These are phyloP conservation scores for Dothiorella sarmentorum DNA, from an alignment of 2,329 filamentous ascomycete genomes.

Conservation along the genomic window DNA sequence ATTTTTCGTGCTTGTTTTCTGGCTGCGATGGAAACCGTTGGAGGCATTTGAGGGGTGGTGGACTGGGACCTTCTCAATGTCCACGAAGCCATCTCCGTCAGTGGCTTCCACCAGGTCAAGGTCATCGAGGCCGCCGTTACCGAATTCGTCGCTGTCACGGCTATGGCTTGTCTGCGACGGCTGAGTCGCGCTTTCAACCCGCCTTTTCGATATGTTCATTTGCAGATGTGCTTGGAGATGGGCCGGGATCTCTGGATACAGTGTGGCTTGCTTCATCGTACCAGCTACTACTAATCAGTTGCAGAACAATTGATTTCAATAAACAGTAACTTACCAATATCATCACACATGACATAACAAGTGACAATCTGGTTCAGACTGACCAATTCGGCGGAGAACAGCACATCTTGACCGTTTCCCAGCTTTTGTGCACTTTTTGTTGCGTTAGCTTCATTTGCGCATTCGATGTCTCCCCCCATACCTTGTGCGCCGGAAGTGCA, in stretches of 20 bases:
- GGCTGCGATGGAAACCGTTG: background rate
- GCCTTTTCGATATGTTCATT: constrained; percentile 29
- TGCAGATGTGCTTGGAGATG: constrained; percentile 36
- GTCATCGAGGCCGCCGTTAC: constrained; percentile 52
- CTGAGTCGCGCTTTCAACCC: constrained; percentile 22
- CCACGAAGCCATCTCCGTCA: constrained; percentile 22
- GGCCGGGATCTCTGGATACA: constrained; percentile 50
- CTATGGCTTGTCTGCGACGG: background rate
- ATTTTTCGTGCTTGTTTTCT: constrained; percentile 3
- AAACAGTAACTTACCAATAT: constrained; percentile 57
- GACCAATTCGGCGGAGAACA: constrained; percentile 57
- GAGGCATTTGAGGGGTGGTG: constrained; percentile 20
- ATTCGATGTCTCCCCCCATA: too few relatives aligned
- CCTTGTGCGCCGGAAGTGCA: constrained; percentile 65
- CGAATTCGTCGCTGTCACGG: constrained; percentile 47
- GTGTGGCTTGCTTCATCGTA: constrained; percentile 51
- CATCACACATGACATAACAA: constrained; percentile 77
- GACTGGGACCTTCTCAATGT: constrained; percentile 46
- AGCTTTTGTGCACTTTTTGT: constrained; percentile 63
- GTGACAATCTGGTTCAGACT: constrained; percentile 57
- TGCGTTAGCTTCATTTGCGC: too few relatives aligned
- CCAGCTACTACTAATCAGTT: constrained; percentile 41
- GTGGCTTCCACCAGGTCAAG: constrained; percentile 46
- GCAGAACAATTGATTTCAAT: background rate
- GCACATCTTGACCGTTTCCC: constrained; percentile 57